Evolutionary conservation across 257 asterid genomes (phyloP).

Genomic region (Solanum bukasovii): DNA sequence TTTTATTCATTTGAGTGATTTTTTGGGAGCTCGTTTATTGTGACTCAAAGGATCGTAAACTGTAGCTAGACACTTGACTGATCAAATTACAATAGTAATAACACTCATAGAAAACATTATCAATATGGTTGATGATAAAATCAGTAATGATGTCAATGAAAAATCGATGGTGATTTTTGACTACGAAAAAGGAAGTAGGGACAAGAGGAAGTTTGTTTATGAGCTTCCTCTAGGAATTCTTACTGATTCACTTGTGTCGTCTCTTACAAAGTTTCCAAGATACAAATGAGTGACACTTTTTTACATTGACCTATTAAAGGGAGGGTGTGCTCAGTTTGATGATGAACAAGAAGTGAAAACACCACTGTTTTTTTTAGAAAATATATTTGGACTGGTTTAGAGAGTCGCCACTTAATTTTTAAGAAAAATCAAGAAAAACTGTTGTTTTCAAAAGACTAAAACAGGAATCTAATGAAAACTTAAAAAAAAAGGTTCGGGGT

Average conservation of each 20-base stretch:
- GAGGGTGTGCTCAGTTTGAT: slow-evolving; percentile 7
- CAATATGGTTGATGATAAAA: slow-evolving; percentile 25
- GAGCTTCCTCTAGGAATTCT: slow-evolving; percentile 21
- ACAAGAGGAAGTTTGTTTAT: slow-evolving; percentile 50
- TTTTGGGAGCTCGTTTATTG: neutral
- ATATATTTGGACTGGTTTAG: no score
- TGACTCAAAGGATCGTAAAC: neutral
- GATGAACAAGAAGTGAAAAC: slow-evolving; percentile 19
- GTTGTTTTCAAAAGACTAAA: no score
- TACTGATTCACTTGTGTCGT: slow-evolving; percentile 13
- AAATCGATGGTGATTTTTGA: slow-evolving; percentile 1
- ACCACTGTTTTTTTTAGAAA: neutral
- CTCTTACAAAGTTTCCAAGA: slow-evolving; percentile 41
- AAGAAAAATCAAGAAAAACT: no score
- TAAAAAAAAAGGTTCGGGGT: no score
- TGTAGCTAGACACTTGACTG: neutral
- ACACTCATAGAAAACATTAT: neutral
- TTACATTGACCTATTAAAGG: slow-evolving; percentile 23
- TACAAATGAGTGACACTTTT: slow-evolving; percentile 19
- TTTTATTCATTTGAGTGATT: neutral
- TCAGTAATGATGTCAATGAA: slow-evolving; percentile 16
- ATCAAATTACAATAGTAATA: neutral
- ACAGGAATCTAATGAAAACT: no score
- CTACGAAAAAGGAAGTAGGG: slow-evolving; percentile 37
- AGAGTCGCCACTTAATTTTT: no score